phyloP scores from a whole-genome alignment of 2,329 filamentous ascomycete species.

The Sordariomycetes sp. region DNA sequence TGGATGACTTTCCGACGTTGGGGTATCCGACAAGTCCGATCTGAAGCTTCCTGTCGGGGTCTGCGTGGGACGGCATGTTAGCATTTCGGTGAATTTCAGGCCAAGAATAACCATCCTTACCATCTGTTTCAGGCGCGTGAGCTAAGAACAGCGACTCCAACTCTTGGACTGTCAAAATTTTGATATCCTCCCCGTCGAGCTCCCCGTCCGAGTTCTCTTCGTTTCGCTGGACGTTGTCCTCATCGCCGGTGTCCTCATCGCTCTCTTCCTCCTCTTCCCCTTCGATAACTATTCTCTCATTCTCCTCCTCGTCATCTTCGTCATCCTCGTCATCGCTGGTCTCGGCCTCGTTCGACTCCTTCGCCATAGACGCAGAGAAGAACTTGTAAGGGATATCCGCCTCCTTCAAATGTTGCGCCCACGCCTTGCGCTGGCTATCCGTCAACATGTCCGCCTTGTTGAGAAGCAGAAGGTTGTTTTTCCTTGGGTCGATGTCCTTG shows the following conservation, averaged over 20 bases:
- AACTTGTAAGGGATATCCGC: conserved; percentile 84
- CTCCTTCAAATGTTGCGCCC: conserved; percentile 78
- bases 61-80: conserved; percentile 17
- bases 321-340: not conserved
- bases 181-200: conserved; percentile 48
- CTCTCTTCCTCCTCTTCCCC: conserved; percentile 25
- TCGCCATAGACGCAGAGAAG: conserved; percentile 89
- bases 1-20: conserved; percentile 98
- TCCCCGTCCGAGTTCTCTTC: conserved; percentile 19
- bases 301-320: conserved; percentile 10
- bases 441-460: conserved; percentile 99
- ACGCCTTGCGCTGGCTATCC: conserved; percentile 63
- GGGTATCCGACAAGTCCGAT: conserved; percentile 96
- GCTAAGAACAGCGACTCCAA: conserved; percentile 79
- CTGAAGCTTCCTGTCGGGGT: conserved; percentile 56
- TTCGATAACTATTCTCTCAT: conserved; percentile 15
- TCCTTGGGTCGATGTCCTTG: conserved; percentile 78
- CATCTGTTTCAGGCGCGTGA: conserved; percentile 46
- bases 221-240: conserved; percentile 10
- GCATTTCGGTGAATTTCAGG: not conserved
- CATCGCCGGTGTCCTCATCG: conserved; percentile 19
- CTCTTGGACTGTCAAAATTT: conserved; percentile 87
- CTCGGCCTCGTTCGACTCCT: conserved; percentile 68
- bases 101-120: conserved; percentile 24
- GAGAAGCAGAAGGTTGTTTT: conserved; percentile 84